Evolutionary conservation across 108 stramenopile genomes (phyloP).

Genomic region (Halocafeteria seosinensis): DNA sequence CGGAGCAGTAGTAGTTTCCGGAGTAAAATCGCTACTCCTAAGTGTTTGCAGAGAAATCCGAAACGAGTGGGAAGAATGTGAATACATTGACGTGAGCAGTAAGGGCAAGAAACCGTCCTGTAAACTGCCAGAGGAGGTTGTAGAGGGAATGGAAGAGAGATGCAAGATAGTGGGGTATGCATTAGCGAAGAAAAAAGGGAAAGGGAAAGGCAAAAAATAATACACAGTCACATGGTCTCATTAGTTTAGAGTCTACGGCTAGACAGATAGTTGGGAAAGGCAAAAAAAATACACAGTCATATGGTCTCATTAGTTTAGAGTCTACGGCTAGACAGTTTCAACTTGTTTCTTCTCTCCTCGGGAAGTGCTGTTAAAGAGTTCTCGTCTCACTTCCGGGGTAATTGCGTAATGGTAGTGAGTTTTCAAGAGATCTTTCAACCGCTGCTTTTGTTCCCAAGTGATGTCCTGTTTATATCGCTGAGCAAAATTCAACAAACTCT

Average conservation of each 20-base stretch:
- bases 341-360: too few relatives aligned
- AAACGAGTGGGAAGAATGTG: neutral
- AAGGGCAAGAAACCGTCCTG: neutral
- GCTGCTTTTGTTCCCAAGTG: constrained; percentile 53
- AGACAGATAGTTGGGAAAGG: too few relatives aligned
- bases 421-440: constrained; percentile 56
- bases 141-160: neutral
- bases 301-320: too few relatives aligned
- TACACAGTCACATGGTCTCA: too few relatives aligned
- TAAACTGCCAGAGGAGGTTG: neutral
- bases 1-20: too few relatives aligned
- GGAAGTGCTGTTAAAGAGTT: constrained; percentile 46
- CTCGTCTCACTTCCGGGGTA: constrained; percentile 79
- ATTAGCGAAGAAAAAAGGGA: neutral
- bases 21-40: too few relatives aligned
- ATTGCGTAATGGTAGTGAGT: constrained; percentile 76
- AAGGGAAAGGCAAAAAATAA: neutral
- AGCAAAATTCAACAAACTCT: constrained; percentile 69
- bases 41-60: too few relatives aligned
- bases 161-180: neutral
- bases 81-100: neutral
- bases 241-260: too few relatives aligned
- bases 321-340: too few relatives aligned
- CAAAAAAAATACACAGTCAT: too few relatives aligned
- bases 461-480: constrained; percentile 82